These are phyloP conservation scores for Aquilaria malaccensis DNA, from an alignment of 345 rosid species.

Conservation along the genomic window DNA sequence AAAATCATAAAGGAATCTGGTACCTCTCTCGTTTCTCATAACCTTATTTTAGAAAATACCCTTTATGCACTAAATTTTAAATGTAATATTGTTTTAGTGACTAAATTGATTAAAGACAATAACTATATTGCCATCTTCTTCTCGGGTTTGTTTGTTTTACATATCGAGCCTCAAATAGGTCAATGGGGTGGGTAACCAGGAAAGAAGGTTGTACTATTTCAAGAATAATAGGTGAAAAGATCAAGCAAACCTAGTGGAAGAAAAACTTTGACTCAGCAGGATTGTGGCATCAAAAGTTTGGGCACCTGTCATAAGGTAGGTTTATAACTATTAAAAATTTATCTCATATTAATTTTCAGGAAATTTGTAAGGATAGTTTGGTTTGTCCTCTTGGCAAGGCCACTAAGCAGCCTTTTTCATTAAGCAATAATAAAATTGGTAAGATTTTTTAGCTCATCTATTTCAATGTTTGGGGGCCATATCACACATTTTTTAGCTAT, in stretches of 20 bases:
- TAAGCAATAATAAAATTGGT: background rate
- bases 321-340: no score
- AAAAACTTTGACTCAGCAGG: background rate
- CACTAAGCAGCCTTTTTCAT: background rate
- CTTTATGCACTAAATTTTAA: no score
- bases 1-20: no score
- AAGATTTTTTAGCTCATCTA: no score
- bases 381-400: background rate
- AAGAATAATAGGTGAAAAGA: background rate
- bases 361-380: background rate
- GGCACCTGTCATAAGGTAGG: no score
- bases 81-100: no score
- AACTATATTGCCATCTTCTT: no score
- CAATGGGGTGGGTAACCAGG: background rate
- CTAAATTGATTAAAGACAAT: no score
- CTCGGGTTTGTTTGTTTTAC: background rate
- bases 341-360: background rate
- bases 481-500: background rate
- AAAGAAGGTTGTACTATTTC: no score
- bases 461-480: background rate
- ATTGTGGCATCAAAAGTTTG: background rate
- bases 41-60: no score
- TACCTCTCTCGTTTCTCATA: no score
- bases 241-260: background rate
- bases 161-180: background rate